phyloP scores from a whole-genome alignment of 331 rosid genomes.

The Ulmus americana region DNA sequence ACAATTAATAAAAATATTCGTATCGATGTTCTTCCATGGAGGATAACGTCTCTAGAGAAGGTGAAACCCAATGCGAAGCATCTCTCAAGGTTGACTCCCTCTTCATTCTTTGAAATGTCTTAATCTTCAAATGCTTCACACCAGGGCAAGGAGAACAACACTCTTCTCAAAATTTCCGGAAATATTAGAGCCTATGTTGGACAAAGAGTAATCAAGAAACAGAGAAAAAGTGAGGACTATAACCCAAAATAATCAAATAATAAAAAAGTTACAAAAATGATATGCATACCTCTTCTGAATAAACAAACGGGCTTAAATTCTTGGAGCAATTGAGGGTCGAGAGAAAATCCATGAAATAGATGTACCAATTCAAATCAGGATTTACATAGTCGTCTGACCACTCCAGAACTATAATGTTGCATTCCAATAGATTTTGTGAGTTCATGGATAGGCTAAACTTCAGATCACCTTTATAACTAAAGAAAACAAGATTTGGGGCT shows the following conservation, averaged over 20 bases:
- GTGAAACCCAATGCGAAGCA: no score
- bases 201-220: no score
- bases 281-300: neutral
- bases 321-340: neutral
- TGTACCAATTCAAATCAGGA: neutral
- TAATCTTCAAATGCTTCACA: no score
- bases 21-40: no score
- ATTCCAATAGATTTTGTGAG: neutral
- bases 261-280: neutral
- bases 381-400: no score
- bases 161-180: no score
- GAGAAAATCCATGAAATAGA: neutral
- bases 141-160: no score
- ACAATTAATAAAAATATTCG: no score
- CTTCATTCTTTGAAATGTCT: no score
- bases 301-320: neutral
- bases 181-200: no score
- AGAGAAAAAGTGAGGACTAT: neutral
- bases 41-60: no score
- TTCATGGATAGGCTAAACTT: neutral
- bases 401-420: neutral
- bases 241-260: neutral
- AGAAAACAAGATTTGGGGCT: conserved; percentile 9
- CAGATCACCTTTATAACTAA: neutral
- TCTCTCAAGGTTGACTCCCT: no score